Percentiles rank a stretch among this genome's conserved stretches.
Conservation (phyloP, 768 basidiomycete species). For the Termitomyces sp. region DNA sequence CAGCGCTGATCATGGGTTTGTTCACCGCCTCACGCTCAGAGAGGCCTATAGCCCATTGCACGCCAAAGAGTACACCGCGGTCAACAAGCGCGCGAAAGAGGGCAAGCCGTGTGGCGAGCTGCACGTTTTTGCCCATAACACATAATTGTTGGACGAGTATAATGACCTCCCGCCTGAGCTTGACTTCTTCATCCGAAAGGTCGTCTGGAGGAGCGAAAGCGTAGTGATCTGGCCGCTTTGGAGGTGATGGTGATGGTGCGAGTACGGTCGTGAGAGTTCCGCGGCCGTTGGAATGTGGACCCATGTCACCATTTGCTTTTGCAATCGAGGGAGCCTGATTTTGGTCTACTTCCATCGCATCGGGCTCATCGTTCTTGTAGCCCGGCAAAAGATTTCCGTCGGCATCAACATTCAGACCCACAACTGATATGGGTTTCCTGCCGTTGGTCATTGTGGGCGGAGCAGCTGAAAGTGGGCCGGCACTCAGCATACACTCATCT, state of each 20-base stretch:
- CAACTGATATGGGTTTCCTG: slow-evolving; percentile 26
- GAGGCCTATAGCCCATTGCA: slow-evolving; percentile 86
- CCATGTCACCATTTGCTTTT: slow-evolving; percentile 24
- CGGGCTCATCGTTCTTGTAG: slow-evolving; percentile 23
- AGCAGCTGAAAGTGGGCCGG: slow-evolving; percentile 24
- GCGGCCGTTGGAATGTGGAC: slow-evolving; percentile 21
- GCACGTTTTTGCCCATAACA: slow-evolving; percentile 95
- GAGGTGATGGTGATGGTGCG: slow-evolving; percentile 7
- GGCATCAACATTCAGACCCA: slow-evolving; percentile 34
- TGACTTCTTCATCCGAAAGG: slow-evolving; percentile 49
- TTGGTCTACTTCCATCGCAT: slow-evolving; percentile 36
- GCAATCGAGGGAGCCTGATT: slow-evolving; percentile 21
- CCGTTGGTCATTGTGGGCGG: slow-evolving; percentile 16
- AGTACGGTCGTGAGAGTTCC: background rate
- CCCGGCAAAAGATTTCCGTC: slow-evolving; percentile 12
- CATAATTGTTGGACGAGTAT: slow-evolving; percentile 89
- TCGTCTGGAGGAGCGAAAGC: slow-evolving; percentile 55
- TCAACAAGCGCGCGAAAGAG: slow-evolving; percentile 88
- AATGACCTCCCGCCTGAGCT: slow-evolving; percentile 70
- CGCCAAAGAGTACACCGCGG: slow-evolving; percentile 82
- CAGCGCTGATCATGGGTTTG: slow-evolving; percentile 68
- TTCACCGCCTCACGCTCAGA: slow-evolving; percentile 48
- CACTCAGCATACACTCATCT: slow-evolving; percentile 58
- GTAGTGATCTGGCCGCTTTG: slow-evolving; percentile 28
- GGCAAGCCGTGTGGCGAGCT: slow-evolving; percentile 77